Conservation (phyloP, 495 filamentous ascomycete species). For the Lasiosphaeria ovina region DNA sequence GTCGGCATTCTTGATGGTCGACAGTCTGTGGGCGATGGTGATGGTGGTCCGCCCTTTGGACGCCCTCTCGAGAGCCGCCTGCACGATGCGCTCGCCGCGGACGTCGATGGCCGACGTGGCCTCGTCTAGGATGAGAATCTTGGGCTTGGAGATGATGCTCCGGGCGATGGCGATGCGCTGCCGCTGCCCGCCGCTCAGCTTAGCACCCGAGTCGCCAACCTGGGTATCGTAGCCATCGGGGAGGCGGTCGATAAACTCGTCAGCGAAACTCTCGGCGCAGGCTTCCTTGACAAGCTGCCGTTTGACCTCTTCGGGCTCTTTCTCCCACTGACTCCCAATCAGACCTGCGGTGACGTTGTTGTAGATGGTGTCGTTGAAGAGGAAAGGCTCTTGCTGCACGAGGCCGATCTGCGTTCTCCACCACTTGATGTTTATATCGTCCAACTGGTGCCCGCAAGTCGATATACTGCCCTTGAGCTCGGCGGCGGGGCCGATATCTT, state of each 20-base stretch:
- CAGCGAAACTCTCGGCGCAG: conserved; percentile 56
- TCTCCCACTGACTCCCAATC: conserved; percentile 56
- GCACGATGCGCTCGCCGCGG: conserved; percentile 64
- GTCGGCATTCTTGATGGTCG: conserved; percentile 70
- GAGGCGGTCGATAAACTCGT: conserved; percentile 58
- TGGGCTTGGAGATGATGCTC: conserved; percentile 69
- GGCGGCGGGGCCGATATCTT: conserved; percentile 40
- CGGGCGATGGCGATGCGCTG: conserved; percentile 73
- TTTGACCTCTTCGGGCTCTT: conserved; percentile 51
- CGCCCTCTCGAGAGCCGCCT: conserved; percentile 65
- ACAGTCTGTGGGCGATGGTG: conserved; percentile 71
- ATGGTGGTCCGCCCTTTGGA: conserved; percentile 72
- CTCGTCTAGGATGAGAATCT: conserved; percentile 79
- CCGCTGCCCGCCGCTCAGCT: conserved; percentile 53
- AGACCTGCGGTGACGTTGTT: conserved; percentile 63
- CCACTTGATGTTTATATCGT: conserved; percentile 60
- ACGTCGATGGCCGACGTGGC: conserved; percentile 77
- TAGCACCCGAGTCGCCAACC: conserved; percentile 50
- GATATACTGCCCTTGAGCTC: conserved; percentile 49
- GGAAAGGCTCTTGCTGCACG: conserved; percentile 70
- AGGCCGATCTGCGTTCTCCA: conserved; percentile 66
- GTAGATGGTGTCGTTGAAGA: conserved; percentile 71
- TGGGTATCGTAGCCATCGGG: conserved; percentile 62
- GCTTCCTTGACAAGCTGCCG: conserved; percentile 54
- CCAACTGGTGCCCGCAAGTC: conserved; percentile 55